Evolutionary conservation across 495 filamentous ascomycete species (phyloP), one percentile per base, ranked within the genome.

Genomic region (Cercophora scortea): DNA sequence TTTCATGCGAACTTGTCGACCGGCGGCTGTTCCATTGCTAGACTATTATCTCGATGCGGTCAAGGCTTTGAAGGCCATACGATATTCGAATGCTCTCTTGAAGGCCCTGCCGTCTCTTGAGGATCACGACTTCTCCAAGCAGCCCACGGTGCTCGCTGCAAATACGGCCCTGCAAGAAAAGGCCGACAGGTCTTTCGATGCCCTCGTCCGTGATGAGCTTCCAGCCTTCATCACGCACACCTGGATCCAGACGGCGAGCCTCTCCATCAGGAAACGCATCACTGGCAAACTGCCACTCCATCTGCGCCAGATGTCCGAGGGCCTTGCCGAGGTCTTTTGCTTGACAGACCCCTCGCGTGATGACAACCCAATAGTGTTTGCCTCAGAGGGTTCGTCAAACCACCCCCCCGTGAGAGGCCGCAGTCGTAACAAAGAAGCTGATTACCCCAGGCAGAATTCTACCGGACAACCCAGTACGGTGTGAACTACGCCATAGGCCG

Each of bases 311-410:
- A 71, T 84, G 10, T 83, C 83, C 3, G 85, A 89, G 61, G 86
- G 86, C 4, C 57, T 90, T 44, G 85, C 83, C 0, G 86, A 90
- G 59, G 84, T 86, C 0, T 90, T 89, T 57, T 89, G 86, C 61
- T 66, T 90, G 54, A 86, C 85, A 7, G 87, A 91, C 67, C 86
- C 87, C 8, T 82, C 82, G 18, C 70, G 84, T 53, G 72, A 77
- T 6, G 87, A 86, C 59, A 88, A 89, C 65, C 87, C 86, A 1
- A 84, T 92, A 51, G 78, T 90, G 4, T 89, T 90, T 67, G 83
- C 85, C 25, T 88, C 85, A 6, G 80, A 88, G 74, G 85, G 85
- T 87, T 70, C 33, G 70, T 7, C 35, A 40, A 52, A 11, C 17
- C n/a, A 18, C 39, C 55, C 60, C 52, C 57, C 34, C 43, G 17